Conservation (phyloP, 306 rosid species). For the Sicyos baderoa region DNA sequence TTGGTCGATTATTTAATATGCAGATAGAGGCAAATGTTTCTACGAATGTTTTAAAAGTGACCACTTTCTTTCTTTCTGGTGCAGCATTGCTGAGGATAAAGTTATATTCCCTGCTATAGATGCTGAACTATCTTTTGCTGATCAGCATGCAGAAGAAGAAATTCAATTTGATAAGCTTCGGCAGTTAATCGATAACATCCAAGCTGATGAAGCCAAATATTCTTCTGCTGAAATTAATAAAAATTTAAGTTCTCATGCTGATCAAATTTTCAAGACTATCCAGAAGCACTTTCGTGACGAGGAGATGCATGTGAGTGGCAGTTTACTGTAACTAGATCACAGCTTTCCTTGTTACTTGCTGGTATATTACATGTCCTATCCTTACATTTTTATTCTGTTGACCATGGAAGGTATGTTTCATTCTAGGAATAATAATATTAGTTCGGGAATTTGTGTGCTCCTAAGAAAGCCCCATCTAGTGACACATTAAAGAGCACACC, state of each 20-base stretch:
- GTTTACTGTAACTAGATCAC: neutral
- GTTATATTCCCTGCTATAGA: conserved; percentile 93
- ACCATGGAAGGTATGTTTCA: neutral
- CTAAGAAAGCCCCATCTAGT: neutral
- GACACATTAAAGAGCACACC: neutral
- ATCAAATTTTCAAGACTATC: conserved; percentile 79
- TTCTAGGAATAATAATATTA: neutral
- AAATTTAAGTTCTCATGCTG: conserved; percentile 76
- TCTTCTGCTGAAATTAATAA: conserved; percentile 71
- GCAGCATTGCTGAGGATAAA: conserved; percentile 96
- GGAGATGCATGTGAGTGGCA: conserved; percentile 71
- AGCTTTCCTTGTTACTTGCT: conserved; percentile 7
- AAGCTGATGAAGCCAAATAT: conserved; percentile 60
- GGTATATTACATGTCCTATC: neutral
- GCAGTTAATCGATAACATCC: conserved; percentile 69
- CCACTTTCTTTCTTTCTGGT: conserved; percentile 23
- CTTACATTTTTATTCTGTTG: neutral
- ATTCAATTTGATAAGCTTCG: conserved; percentile 85
- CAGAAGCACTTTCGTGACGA: conserved; percentile 77
- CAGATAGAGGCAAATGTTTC: neutral
- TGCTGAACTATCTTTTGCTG: conserved; percentile 71
- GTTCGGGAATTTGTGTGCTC: neutral
- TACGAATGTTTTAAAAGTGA: conserved; percentile 2
- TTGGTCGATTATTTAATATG: neutral
- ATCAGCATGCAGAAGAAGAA: conserved; percentile 91